Evolutionary conservation across 306 rosid genomes (phyloP), one percentile per base, ranked within the genome.

Genomic region (Alnus rubra): DNA sequence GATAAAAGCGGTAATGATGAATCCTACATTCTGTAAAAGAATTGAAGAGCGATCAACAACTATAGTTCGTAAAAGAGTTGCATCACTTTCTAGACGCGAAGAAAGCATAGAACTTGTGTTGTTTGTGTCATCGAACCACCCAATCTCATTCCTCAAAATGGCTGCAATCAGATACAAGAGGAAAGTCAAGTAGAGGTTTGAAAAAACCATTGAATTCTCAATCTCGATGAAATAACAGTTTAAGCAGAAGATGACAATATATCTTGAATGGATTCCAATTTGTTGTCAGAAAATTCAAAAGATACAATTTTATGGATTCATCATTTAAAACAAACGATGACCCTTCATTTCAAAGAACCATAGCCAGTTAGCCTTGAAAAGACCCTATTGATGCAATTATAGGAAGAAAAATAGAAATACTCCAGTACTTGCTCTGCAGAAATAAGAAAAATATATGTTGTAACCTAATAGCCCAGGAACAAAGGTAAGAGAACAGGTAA

Each of bases 81-180:
- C 97, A 75, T 92, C 97, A 1, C 86, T 87, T 84, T 92, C 98
- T 71, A 95, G 83, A 55, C 95, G 97, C 0, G 98, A 92, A 0
- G 97, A 91, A 51, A 95, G 98, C 97, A 91, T 88, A 19, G 97
- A 87, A 76, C 98, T 95, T 52, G 92, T 88, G 89, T 95, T 92
- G 89, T 83, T 82, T 60, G 88, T 78, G 58, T 91, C 93, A 87
- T 92, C 98, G 83, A 95, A 95, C 98, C 98, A 92, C 52, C 94
- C 98, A 42, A 95, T 92, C 88, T 95, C 98, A 53, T 95, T 95
- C 89, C 89, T 91, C 92, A 91, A 81, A 73, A 95, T 92, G 78
- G 98, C 98, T 95, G 89, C 87, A 91, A 69, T 70, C 80, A 55
- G 31, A 78, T 47, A 48, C 71, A 47, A 14, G 54, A 69, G 42